Base-by-base conservation (phyloP, 140 eudicot species). In the Senecio squalidus region DNA sequence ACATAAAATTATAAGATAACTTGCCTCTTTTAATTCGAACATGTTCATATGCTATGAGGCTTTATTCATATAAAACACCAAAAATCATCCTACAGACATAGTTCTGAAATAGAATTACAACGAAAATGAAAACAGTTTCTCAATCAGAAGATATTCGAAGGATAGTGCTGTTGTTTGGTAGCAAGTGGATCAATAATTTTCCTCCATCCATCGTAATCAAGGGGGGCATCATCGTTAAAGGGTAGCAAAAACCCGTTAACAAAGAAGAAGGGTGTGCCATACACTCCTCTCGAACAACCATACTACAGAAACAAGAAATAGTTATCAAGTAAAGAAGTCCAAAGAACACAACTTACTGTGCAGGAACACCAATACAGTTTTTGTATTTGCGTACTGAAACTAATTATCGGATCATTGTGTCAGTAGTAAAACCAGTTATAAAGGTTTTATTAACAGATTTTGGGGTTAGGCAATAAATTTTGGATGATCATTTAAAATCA, bases 201-300 rank as follows among this genome's bases (percentile, higher is more conserved):
- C 73, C 82, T 87, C 98, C 96, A 91, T 40, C 71, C 79, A 11
- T 70, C 17, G 38, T 81, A 91, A 40, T 75, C 82, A 0, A 83
- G 41, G 4, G 77, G 21, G 27, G 9, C 88, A 80, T 40, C 79
- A 40, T 69, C 95, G 7, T 61, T 78, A 10, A 74, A 74, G 3
- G 94, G 83, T 62, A 91, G 38, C 13, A 73, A 58, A 62, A 83
- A 83, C 10, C 98, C 98, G 45, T 91, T 91, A 0, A 91, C 86
- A n/a, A 74, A 83, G 86, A 91, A 91, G 55, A 68, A 72, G 0
- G 98, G 98, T 0, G 98, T 83, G 9, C 96, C 98, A 43, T 71
- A 81, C 33, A 91, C 98, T 31, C 96, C 96, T 73, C 92, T 76
- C 55, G 83, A 49, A 70, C 98, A 84, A 55, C 95, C 96, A 60